Evolutionary conservation across 2,329 filamentous ascomycete genomes (phyloP).

Genomic region (Phyllachora maydis): DNA sequence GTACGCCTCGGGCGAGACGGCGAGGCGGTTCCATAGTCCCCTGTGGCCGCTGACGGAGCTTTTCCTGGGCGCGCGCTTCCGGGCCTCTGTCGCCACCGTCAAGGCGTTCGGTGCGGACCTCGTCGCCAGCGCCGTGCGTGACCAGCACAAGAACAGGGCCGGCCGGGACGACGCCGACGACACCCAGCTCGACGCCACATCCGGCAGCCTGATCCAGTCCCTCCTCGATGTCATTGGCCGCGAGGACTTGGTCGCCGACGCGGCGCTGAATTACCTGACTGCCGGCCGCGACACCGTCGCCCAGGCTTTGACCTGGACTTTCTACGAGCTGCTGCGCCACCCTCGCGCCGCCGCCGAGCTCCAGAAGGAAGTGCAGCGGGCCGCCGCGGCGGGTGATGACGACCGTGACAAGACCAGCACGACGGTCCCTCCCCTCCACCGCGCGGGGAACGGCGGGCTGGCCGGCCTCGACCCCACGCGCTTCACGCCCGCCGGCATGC

Average conservation of each 20-base stretch:
- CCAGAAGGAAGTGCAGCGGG: slow-evolving; percentile 16
- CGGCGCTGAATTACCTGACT: slow-evolving; percentile 44
- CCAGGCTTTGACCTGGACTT: slow-evolving; percentile 42
- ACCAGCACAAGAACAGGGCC: slow-evolving; percentile 13
- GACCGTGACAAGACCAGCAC: slow-evolving; percentile 3
- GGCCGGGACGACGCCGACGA: background rate
- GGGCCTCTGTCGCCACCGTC: slow-evolving; percentile 24
- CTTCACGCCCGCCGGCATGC: slow-evolving; percentile 21
- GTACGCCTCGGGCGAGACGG: slow-evolving; percentile 36
- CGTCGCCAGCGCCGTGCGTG: slow-evolving; percentile 28
- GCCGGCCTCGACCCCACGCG: slow-evolving; percentile 10
- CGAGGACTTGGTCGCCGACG: slow-evolving; percentile 36
- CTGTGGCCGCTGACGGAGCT: slow-evolving; percentile 38
- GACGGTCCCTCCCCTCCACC: no score
- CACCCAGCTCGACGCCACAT: slow-evolving; percentile 16
- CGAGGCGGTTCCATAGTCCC: slow-evolving; percentile 44
- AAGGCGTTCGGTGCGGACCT: slow-evolving; percentile 34
- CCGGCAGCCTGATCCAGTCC: slow-evolving; percentile 37
- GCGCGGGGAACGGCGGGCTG: no score
- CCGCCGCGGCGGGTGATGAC: no score
- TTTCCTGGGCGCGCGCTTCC: slow-evolving; percentile 24
- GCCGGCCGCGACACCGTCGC: slow-evolving; percentile 45
- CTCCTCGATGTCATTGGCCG: slow-evolving; percentile 34
- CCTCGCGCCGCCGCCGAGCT: slow-evolving; percentile 17
- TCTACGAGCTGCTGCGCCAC: slow-evolving; percentile 37